These are phyloP conservation scores for Candida labiduridarum DNA, from an alignment of 1,139 yeast species.

Conservation along the genomic window DNA sequence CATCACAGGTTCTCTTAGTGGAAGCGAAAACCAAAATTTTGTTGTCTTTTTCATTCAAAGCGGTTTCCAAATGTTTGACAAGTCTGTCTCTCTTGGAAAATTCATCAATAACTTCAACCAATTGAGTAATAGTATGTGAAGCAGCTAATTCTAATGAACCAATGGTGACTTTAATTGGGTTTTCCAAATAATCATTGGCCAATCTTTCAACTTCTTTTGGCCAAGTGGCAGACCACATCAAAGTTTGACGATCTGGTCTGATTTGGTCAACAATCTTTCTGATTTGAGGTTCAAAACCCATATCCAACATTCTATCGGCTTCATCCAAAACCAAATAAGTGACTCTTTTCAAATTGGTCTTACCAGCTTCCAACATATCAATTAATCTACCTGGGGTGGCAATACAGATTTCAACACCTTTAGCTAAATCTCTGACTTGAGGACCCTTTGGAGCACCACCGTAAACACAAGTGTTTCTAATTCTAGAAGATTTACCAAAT, in stretches of 20 bases:
- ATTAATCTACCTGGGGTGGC: constrained; percentile 99
- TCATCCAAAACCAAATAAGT: constrained; percentile 96
- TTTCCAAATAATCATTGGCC: constrained; percentile 87
- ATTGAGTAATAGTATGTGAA: constrained; percentile 92
- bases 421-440: constrained; percentile 90
- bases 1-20: constrained; percentile 97
- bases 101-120: constrained; percentile 88
- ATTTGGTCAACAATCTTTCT: constrained; percentile 93
- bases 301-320: constrained; percentile 95
- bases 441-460: constrained; percentile 99
- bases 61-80: constrained; percentile 78
- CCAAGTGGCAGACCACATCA: constrained; percentile 99
- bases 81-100: constrained; percentile 93
- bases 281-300: constrained; percentile 97
- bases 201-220: constrained; percentile 95
- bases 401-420: constrained; percentile 94
- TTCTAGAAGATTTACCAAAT: constrained; percentile 88
- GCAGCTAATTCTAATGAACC: constrained; percentile 97
- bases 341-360: constrained; percentile 93
- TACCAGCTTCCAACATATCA: constrained; percentile 94
- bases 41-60: constrained; percentile 75
- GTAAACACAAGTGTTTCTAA: constrained; percentile 95
- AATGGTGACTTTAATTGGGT: constrained; percentile 93
- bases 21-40: constrained; percentile 89
- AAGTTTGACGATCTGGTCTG: constrained; percentile 96